Evolutionary conservation across 192 early-diverging fungal species (phyloP), one percentile per base, ranked within the genome.

Genomic region (Umbelopsis ramanniana): DNA sequence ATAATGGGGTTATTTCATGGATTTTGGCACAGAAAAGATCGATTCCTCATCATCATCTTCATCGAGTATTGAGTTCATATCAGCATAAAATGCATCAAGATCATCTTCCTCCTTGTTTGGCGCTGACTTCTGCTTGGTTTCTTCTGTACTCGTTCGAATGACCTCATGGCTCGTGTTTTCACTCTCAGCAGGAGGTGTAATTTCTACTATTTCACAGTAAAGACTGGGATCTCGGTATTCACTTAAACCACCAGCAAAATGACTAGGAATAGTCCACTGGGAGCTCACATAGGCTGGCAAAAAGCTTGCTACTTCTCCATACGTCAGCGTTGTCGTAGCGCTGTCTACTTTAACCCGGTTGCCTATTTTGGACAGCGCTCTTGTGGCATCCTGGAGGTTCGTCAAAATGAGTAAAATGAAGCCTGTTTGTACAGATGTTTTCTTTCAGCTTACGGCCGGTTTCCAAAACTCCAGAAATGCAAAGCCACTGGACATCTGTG

Each of bases 191-290:
- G 72, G 48, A 21, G 40, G 11, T 43, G 48, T 50, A 5, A 15
- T 21, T 50, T 50, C 69, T 1, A 52, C 22, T 53, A 80, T 85
- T 9, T 74, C 81, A n/a, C 75, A 82, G 57, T 87, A 92, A 15
- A 90, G 85, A 24, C 82, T 77, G 43, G 87, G 80, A 75, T 92
- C 91, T 83, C 91, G 86, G 69, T 92, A 92, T 24, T 81, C 75
- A 45, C 76, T 84, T 23, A 86, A 70, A 11, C 75, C 71, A 23
- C 72, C 77, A n/a, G 80, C 84, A 17, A 55, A 70, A 12, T 72
- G 67, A 24, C 79, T 74, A 22, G 69, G 74, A 23, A 87, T 78
- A 1, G 86, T 83, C 86, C 87, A 90, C 68, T 84, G 79, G 55
- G 86, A 83, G n/a, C 82, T 81, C 12, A 81, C 83, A 74, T 90